These are phyloP conservation scores for Heritiera littoralis DNA, from an alignment of 345 rosid genomes.

Conservation along the genomic window DNA sequence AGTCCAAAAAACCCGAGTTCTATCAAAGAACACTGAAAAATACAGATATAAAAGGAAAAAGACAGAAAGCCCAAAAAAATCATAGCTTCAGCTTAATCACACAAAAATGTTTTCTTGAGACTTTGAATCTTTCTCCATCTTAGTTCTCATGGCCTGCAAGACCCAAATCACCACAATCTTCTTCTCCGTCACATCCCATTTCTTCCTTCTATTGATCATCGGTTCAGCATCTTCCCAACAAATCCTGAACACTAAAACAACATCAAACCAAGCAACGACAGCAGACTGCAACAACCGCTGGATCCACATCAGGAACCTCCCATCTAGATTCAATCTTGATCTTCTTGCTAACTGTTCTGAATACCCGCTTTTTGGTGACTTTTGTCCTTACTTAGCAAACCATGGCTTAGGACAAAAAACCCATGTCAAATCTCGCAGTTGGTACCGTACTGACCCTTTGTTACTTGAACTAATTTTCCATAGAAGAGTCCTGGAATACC, in stretches of 20 bases:
- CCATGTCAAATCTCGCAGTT: constrained; percentile 75
- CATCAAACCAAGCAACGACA: constrained; percentile 9
- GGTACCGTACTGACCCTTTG: constrained; percentile 81
- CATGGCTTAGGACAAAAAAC: constrained; percentile 92
- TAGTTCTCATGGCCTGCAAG: constrained; percentile 34
- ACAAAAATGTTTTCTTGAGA: not conserved
- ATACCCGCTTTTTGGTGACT: constrained; percentile 59
- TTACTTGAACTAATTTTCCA: constrained; percentile 83
- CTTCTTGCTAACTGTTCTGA: constrained; percentile 76
- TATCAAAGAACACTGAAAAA: not conserved
- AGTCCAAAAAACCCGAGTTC: not conserved
- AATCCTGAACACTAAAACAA: constrained; percentile 32
- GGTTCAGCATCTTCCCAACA: constrained; percentile 28
- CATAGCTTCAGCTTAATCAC: not conserved
- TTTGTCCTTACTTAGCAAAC: constrained; percentile 72
- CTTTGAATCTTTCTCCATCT: not conserved
- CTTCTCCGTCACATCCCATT: constrained; percentile 12
- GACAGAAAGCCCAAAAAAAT: not conserved
- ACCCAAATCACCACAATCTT: constrained; percentile 22
- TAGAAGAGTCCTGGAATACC: constrained; percentile 81
- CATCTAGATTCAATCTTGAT: constrained; percentile 78
- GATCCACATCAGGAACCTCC: constrained; percentile 87
- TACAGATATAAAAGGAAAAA: not conserved
- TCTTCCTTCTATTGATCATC: constrained; percentile 28
- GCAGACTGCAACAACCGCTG: constrained; percentile 64